Evolutionary conservation across 768 basidiomycete species (phyloP), one percentile per base, ranked within the genome.

Genomic region (Scleroderma citrinum): DNA sequence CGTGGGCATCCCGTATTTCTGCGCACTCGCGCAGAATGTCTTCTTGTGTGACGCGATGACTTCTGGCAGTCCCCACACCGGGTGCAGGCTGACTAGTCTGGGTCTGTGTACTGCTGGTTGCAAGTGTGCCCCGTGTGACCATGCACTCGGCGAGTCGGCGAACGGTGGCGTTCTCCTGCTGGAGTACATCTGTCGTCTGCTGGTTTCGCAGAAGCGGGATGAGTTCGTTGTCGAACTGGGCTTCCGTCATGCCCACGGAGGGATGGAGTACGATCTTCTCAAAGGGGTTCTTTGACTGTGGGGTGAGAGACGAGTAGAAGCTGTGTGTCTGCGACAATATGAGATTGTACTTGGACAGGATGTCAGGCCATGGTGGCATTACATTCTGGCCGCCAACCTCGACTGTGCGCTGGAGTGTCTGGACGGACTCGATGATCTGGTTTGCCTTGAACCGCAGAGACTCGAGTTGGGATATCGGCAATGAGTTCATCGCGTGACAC

Each of bases 281-380:
- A 57, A 78, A 84, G 77, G 39, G 66, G 55, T 45, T 67, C 59
- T 29, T 59, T 30, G 52, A 47, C 26, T 19, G 50, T 0, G 59
- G 24, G 16, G 77, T 69, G 36, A 89, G 75, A 0, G 81, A 77
- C 45, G 74, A 80, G 38, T 83, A 84, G 57, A 92, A 82, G 56
- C 76, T 85, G 60, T 87, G 86, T 0, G 87, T 87, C 59, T 92
- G 90, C 0, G 87, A 87, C 48, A 92, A 76, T 23, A 92, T 75
- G 54, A 88, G 76, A 56, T 83, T 90, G 77, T 91, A 92, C 71
- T 90, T 91, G 13, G 84, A 82, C 47, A 92, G 74, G 47, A 92
- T 80, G 59, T 92, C 89, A 3, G 89, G 90, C 90, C 90, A 92
- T 7, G 85, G 67, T 3, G 84, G 82, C 81, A 90, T 88, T n/a